phyloP scores from a whole-genome alignment of 495 filamentous ascomycete species.

The Annulohypoxylon nitens region DNA sequence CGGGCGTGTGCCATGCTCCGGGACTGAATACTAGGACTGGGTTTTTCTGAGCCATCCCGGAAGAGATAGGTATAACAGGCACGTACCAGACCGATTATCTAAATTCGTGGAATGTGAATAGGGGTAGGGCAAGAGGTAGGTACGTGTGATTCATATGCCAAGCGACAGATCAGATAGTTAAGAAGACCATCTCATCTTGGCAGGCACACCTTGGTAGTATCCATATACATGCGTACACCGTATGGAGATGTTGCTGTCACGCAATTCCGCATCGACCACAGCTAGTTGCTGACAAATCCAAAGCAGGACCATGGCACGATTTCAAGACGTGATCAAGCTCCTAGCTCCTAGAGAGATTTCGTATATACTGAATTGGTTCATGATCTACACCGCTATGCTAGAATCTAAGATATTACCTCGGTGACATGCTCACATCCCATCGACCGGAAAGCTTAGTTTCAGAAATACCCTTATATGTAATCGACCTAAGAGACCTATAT shows the following conservation, averaged over 20 bases:
- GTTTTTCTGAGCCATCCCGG: constrained; percentile 24
- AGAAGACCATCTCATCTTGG: neutral
- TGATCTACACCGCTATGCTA: constrained; percentile 13
- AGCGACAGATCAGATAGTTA: too few relatives aligned
- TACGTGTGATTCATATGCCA: too few relatives aligned
- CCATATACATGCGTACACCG: neutral
- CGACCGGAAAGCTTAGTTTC: neutral
- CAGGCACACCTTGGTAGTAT: neutral
- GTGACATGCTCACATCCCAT: constrained; percentile 8
- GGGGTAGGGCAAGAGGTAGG: too few relatives aligned
- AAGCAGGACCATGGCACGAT: neutral
- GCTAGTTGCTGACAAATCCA: neutral
- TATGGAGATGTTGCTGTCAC: neutral
- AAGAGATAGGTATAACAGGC: too few relatives aligned
- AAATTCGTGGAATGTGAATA: neutral
- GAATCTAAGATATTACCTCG: constrained; percentile 13
- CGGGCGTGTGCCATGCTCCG: constrained; percentile 60
- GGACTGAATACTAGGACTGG: constrained; percentile 61
- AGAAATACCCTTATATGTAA: constrained; percentile 14
- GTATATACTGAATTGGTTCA: constrained; percentile 23
- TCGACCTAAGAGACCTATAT: constrained; percentile 3
- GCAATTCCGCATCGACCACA: neutral
- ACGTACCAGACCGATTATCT: neutral
- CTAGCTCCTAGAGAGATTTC: neutral
- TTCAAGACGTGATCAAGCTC: neutral